These are phyloP conservation scores for Tetrahymena elliotti DNA, from an alignment of 73 alveolate genomes.

Conservation along the genomic window DNA sequence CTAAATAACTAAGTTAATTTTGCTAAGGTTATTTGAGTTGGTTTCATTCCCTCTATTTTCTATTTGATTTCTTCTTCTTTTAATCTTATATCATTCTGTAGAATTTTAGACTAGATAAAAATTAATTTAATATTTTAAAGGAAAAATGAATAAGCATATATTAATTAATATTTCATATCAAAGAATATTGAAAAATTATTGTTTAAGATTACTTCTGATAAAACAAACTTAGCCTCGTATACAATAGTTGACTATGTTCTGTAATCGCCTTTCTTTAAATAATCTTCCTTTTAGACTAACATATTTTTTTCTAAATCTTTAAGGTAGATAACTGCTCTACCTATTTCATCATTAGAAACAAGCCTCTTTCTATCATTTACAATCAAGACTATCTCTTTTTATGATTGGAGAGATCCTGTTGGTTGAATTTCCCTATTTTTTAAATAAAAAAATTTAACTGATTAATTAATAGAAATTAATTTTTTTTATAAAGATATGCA, in stretches of 20 bases:
- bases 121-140: background rate
- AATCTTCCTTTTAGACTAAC: background rate
- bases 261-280: background rate
- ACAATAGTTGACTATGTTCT: background rate
- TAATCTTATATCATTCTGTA: background rate
- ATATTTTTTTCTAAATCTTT: background rate
- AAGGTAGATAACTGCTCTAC: background rate
- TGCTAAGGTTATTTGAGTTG: background rate
- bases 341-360: background rate
- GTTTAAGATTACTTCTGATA: background rate
- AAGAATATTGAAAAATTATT: background rate
- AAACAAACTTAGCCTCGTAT: background rate
- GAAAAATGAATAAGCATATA: background rate
- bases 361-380: background rate
- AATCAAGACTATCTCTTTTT: background rate
- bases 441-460: background rate
- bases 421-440: background rate
- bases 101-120: background rate
- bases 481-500: background rate
- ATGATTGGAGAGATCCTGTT: background rate
- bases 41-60: background rate
- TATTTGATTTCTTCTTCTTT: background rate
- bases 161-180: background rate
- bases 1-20: background rate
- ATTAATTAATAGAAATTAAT: background rate